These are phyloP conservation scores for Onygenales sp. DNA, from an alignment of 2,329 filamentous ascomycete genomes.

Conservation along the genomic window DNA sequence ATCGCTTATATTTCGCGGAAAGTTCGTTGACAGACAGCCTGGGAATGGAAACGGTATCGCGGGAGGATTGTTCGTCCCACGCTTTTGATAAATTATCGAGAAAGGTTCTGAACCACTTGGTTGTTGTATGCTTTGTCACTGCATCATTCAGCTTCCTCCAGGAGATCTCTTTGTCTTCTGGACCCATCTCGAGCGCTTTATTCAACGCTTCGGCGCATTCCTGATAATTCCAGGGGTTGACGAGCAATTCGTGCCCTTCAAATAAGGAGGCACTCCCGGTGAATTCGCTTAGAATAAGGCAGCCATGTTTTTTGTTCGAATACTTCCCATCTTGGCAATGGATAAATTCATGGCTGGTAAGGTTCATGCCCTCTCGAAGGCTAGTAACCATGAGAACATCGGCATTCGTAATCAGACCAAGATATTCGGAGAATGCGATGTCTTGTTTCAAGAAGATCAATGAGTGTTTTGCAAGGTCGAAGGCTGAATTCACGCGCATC, in stretches of 20 bases:
- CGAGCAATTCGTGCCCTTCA: constrained; percentile 65
- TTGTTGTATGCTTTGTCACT: constrained; percentile 73
- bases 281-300: constrained; percentile 88
- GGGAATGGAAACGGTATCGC: constrained; percentile 78
- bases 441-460: constrained; percentile 93
- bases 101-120: constrained; percentile 76
- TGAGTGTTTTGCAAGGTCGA: constrained; percentile 71
- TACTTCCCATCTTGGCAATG: constrained; percentile 81
- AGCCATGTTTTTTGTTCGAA: constrained; percentile 68
- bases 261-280: constrained; percentile 87
- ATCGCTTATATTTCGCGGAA: constrained; percentile 54
- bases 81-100: constrained; percentile 60
- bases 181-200: constrained; percentile 68
- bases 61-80: constrained; percentile 74
- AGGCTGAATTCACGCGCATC: constrained; percentile 84
- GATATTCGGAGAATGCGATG: constrained; percentile 82
- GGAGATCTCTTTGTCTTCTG: constrained; percentile 61
- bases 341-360: constrained; percentile 89
- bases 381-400: constrained; percentile 92
- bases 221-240: constrained; percentile 94
- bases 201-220: constrained; percentile 81
- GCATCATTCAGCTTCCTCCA: constrained; percentile 66
- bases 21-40: constrained; percentile 64
- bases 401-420: constrained; percentile 82
- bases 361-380: constrained; percentile 92